Percentiles rank a stretch among this genome's conserved stretches.
Evolutionary conservation across 257 asterid genomes (phyloP).

Genomic region (Fraxinus americana): DNA sequence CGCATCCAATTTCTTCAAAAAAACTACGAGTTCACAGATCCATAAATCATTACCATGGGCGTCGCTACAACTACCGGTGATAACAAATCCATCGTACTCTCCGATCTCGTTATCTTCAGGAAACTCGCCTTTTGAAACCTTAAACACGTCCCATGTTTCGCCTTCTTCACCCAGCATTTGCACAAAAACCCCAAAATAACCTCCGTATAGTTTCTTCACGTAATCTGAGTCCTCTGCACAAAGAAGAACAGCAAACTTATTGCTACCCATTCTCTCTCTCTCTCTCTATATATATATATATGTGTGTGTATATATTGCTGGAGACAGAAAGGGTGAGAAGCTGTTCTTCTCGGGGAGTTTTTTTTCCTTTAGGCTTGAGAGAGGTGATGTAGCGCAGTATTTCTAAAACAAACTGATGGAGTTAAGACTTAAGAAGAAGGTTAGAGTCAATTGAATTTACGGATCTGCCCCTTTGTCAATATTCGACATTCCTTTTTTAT

Average conservation of each 20-base stretch:
- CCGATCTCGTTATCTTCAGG: slow-evolving; percentile 72
- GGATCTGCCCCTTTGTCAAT: slow-evolving; percentile 24
- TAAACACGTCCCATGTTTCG: slow-evolving; percentile 69
- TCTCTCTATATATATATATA: background rate
- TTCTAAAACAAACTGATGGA: background rate
- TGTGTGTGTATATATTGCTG: background rate
- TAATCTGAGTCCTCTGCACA: slow-evolving; percentile 94
- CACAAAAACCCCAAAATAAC: slow-evolving; percentile 79
- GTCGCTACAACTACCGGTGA: slow-evolving; percentile 90
- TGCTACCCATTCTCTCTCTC: slow-evolving; percentile 57
- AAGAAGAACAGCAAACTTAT: slow-evolving; percentile 63
- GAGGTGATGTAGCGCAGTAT: background rate
- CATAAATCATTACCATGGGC: slow-evolving; percentile 82
- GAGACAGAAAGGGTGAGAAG: slow-evolving; percentile 33
- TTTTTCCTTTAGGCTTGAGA: background rate
- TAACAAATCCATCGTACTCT: slow-evolving; percentile 71
- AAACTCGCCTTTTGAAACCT: slow-evolving; percentile 72
- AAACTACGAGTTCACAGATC: slow-evolving; percentile 58
- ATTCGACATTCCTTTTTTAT: too few relatives aligned
- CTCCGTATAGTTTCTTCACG: slow-evolving; percentile 86
- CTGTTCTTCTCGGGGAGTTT: slow-evolving; percentile 10
- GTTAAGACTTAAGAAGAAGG: background rate
- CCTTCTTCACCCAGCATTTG: slow-evolving; percentile 89
- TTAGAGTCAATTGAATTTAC: slow-evolving; percentile 21
- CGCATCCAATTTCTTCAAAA: slow-evolving; percentile 60